Base-by-base conservation (phyloP, 2,329 filamentous ascomycete genomes). In the Alternaria gansuensis region DNA sequence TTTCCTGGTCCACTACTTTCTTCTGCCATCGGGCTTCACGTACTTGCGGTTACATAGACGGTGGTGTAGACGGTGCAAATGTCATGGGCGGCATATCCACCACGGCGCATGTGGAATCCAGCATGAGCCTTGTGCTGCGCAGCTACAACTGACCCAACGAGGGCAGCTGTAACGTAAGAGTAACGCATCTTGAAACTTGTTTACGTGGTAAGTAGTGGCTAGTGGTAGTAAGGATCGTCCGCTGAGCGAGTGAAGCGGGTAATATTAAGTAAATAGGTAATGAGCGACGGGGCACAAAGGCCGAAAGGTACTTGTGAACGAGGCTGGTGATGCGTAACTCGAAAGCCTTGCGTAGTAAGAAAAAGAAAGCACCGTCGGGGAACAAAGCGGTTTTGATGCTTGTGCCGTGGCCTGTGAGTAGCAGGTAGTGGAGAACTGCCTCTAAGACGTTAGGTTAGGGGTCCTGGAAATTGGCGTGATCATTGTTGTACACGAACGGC, bases 231-330 rank as follows among this genome's bases (percentile, higher is more conserved):
- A 51, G 58, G 88, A 91, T 83, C 36, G 88, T 86, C 90, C 90
- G 90, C 90, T 93, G 82, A 93, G 92, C 79, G 91, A 92, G 88
- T 92, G 90, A 91, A 91, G 89, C 89, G 88, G 66, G 57, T 61
- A 88, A 89, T 63, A 60, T 68, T 59, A 59, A 46, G 57, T 71
- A 68, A 57, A 57, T 63, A 37, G 50, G 59, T 75, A 77, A 77
- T 65, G 74, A 77, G 69, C 68, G 75, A 73, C 71, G 59, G 54
- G 75, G 75, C 74, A 71, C 72, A 65, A 71, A 67, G 71, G 72
- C 73, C 71, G 17, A 62, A 62, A 65, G 62, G 36, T 52, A 62
- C 66, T 72, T 72, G 70, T 67, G 64, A 67, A 70, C 70, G 71
- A 75, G 68, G 72, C 69, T 69, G 65, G 64, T 58, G 65, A 66